Evolutionary conservation across 2,329 filamentous ascomycete species (phyloP), one percentile per base, ranked within the genome.

Genomic region (Botrytis porri): DNA sequence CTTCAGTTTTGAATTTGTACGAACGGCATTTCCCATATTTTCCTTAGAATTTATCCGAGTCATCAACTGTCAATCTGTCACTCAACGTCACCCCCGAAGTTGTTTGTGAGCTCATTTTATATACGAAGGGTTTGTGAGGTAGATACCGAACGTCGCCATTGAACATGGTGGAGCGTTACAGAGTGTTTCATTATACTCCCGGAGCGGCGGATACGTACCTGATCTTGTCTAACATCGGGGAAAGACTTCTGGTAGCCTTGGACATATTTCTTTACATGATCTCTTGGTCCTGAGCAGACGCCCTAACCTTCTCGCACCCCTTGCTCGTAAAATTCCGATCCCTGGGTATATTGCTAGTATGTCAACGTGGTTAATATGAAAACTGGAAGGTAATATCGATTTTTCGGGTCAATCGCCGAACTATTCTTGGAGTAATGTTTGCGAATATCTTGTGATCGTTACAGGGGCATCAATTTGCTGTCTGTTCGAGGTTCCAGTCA

Each of bases 211-310:
- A 65, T 64, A 69, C 63, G 32, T 74, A 74, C 73, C 41, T 69
- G 14, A 74, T 74, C 73, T 64, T 69, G 73, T 74, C n/a, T 29
- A 39, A 69, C 73, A 48, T 65, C 64, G 63, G 70, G 64, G 70
- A 71, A 51, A 57, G 41, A 57, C 45, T 41, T 57, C 51, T 39
- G 45, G 64, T n/a, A 54, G 48, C 45, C 45, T 41, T 66, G 35
- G 25, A 57, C 35, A 57, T 67, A 48, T 57, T 32, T 41, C 45
- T 67, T 35, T 57, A 67, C 45, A 41, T 54, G 25, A 67, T 67
- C 35, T 67, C 64, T 54, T 35, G 64, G 48, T 9, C 16, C 10
- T 45, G 45, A 54, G 43, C 25, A 29, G 41, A 54, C 25, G 45
- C 64, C 64, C 64, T 25, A 67, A 29, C 41, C 57, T 54, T n/a